Evolutionary conservation across 2,329 filamentous ascomycete genomes (phyloP).

Genomic region (Ciborinia camelliae): DNA sequence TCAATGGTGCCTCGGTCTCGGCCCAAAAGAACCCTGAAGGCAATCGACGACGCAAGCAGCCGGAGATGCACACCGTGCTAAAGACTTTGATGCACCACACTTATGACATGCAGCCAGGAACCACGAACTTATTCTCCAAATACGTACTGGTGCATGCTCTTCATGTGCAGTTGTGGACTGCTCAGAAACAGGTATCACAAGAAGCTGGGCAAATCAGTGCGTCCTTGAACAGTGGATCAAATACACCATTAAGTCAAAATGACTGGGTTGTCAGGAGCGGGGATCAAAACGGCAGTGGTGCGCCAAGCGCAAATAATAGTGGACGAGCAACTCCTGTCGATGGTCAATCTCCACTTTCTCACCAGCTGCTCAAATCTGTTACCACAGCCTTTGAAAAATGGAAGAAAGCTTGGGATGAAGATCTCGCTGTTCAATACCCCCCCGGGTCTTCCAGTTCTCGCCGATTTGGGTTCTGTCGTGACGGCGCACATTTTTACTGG

Average conservation of each 20-base stretch:
- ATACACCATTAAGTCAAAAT: conserved; percentile 55
- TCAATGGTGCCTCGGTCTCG: conserved; percentile 56
- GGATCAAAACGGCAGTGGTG: conserved; percentile 42
- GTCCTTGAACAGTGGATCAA: conserved; percentile 42
- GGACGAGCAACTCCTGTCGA: conserved; percentile 47
- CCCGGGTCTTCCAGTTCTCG: conserved; percentile 50
- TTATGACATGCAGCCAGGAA: conserved; percentile 58
- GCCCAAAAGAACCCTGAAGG: conserved; percentile 57
- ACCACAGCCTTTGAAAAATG: conserved; percentile 63
- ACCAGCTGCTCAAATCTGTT: conserved; percentile 47
- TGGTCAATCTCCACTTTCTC: conserved; percentile 41
- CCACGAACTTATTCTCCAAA: conserved; percentile 70
- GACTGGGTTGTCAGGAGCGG: conserved; percentile 52
- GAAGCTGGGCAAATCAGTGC: conserved; percentile 28
- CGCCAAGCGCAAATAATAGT: conserved; percentile 46
- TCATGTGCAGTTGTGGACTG: conserved; percentile 57
- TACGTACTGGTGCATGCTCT: conserved; percentile 71
- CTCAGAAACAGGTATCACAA: conserved; percentile 44
- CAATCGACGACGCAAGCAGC: conserved; percentile 60
- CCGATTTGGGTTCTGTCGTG: conserved; percentile 66
- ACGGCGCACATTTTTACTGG: conserved; percentile 72
- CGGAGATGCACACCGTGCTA: conserved; percentile 60
- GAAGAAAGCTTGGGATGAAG: conserved; percentile 68
- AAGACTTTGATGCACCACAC: conserved; percentile 57
- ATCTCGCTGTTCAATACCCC: conserved; percentile 66